Evolutionary conservation across 2,329 filamentous ascomycete genomes (phyloP).

Genomic region (Dothideomycetes sp.): DNA sequence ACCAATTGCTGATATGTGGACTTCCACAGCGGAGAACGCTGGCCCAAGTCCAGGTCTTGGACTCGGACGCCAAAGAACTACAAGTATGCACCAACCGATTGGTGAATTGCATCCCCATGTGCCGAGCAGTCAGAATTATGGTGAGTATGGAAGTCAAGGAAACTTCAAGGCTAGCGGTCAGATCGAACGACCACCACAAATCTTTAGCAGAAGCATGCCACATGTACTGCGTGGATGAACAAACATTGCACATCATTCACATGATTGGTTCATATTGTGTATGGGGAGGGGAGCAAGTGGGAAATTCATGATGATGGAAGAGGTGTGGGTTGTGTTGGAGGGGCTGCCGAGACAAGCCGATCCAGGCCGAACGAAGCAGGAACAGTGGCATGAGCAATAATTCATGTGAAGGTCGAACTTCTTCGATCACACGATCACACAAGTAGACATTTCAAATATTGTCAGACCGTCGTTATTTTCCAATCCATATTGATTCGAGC

Average conservation of each 20-base stretch:
- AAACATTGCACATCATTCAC: too few relatives aligned
- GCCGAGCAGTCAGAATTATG: constrained; percentile 16
- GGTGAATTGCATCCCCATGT: constrained; percentile 20
- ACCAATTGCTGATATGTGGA: background rate
- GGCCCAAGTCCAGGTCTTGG: constrained; percentile 11
- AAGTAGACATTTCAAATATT: background rate
- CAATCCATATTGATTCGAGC: too few relatives aligned
- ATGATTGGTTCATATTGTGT: too few relatives aligned
- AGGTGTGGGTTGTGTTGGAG: background rate
- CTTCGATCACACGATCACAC: background rate
- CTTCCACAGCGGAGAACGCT: background rate
- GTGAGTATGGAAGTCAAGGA: constrained; percentile 24
- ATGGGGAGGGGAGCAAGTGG: too few relatives aligned
- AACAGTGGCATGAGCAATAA: constrained; percentile 3
- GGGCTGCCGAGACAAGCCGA: background rate
- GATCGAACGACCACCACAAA: background rate
- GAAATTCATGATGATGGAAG: too few relatives aligned
- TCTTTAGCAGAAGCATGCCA: background rate
- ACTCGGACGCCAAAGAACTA: constrained; percentile 23
- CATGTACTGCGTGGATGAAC: background rate
- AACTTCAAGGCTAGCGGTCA: constrained; percentile 25
- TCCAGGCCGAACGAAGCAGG: background rate
- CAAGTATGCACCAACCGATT: constrained; percentile 27
- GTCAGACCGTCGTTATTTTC: background rate
- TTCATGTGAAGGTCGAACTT: constrained; percentile 1